These are phyloP conservation scores for Bruguiera gymnorhiza DNA, from an alignment of 345 rosid species.

Conservation along the genomic window DNA sequence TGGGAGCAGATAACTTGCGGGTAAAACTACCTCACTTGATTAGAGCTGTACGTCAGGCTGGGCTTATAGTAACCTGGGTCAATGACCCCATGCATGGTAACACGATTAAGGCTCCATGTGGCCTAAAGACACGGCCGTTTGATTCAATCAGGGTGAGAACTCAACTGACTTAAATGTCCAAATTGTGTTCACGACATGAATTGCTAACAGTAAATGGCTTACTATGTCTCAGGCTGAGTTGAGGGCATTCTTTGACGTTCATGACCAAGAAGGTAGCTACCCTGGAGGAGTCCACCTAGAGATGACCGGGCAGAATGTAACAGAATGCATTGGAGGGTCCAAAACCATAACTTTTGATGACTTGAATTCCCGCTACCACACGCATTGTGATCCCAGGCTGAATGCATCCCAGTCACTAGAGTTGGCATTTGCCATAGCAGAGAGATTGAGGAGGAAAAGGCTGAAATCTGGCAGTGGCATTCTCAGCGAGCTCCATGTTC, in stretches of 20 bases:
- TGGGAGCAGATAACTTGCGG: slow-evolving; percentile 69
- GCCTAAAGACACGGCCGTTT: slow-evolving; percentile 58
- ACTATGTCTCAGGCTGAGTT: slow-evolving; percentile 38
- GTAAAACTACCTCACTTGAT: slow-evolving; percentile 58
- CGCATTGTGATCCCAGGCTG: slow-evolving; percentile 53
- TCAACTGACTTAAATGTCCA: neutral
- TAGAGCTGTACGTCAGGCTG: slow-evolving; percentile 57
- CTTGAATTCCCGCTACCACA: slow-evolving; percentile 53
- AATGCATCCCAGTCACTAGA: slow-evolving; percentile 60
- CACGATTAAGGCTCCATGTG: slow-evolving; percentile 61
- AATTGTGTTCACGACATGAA: neutral
- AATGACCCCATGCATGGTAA: slow-evolving; percentile 74
- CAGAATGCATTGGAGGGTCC: slow-evolving; percentile 57
- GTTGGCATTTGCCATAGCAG: slow-evolving; percentile 53
- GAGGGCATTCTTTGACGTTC: slow-evolving; percentile 60
- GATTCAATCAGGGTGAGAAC: slow-evolving; percentile 45
- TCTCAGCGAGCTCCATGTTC: neutral
- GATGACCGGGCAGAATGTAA: slow-evolving; percentile 64
- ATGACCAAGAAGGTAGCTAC: slow-evolving; percentile 58
- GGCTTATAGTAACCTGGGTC: slow-evolving; percentile 69
- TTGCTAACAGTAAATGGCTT: neutral
- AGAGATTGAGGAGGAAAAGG: slow-evolving; percentile 41
- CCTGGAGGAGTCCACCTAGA: slow-evolving; percentile 59
- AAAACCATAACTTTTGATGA: slow-evolving; percentile 52
- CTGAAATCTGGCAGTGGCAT: slow-evolving; percentile 9